These are phyloP conservation scores for Fusarium armeniacum DNA, from an alignment of 2,329 filamentous ascomycete genomes.

Conservation along the genomic window DNA sequence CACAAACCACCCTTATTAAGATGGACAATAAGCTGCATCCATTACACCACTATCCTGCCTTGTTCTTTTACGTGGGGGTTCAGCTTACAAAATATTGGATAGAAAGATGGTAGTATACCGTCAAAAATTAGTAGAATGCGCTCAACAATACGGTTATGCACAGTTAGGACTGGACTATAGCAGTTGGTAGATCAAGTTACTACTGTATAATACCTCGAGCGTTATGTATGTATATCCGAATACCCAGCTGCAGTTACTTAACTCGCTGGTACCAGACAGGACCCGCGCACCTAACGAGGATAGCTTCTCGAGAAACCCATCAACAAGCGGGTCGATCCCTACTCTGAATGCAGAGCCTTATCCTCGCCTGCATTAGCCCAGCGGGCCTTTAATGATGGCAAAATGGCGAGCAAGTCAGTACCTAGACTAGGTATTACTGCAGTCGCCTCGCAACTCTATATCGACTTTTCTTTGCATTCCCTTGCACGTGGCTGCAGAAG, in stretches of 20 bases:
- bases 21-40: conserved; percentile 23
- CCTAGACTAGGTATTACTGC: not conserved
- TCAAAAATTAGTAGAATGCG: not conserved
- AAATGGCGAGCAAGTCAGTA: conserved; percentile 31
- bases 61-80: conserved; percentile 18
- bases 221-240: conserved; percentile 7
- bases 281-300: conserved; percentile 29
- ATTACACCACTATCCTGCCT: not conserved
- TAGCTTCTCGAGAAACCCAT: conserved; percentile 25
- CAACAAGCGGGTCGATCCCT: conserved; percentile 44
- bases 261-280: conserved; percentile 16
- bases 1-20: conserved; percentile 26
- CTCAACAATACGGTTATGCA: not conserved
- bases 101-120: not conserved
- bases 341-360: conserved; percentile 33
- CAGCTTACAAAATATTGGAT: not conserved
- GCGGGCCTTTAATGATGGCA: conserved; percentile 49
- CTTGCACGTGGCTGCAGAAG: conserved; percentile 14
- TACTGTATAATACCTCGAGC: not conserved
- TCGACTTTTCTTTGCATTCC: conserved; percentile 35
- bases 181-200: not conserved
- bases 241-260: conserved; percentile 16
- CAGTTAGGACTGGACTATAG: not conserved
- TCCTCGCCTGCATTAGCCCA: conserved; percentile 45
- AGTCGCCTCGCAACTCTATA: conserved; percentile 36